phyloP scores from a whole-genome alignment of 169 alveolate species.

The Cryptosporidium canis region DNA sequence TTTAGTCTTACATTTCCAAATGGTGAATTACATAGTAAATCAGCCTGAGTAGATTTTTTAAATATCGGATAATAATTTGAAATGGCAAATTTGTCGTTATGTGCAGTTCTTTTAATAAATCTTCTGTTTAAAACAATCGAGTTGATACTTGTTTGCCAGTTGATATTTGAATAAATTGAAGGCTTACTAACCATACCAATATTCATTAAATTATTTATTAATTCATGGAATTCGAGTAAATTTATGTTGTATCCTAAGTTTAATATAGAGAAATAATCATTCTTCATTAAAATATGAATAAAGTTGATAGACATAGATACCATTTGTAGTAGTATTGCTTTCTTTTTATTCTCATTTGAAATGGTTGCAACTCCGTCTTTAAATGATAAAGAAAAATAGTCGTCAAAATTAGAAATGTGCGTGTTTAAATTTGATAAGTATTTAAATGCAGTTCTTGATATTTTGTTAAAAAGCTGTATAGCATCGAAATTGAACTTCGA shows the following conservation, averaged over 20 bases:
- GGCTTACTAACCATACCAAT: constrained; percentile 21
- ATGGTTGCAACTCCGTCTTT: background rate
- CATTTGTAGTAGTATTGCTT: constrained; percentile 5
- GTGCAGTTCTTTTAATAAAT: constrained; percentile 13
- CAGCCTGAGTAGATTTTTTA: constrained; percentile 23
- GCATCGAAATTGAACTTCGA: background rate
- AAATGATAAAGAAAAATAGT: background rate
- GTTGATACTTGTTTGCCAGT: background rate
- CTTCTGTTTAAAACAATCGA: constrained; percentile 16
- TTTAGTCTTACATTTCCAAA: background rate
- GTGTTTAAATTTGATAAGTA: background rate
- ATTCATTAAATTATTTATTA: background rate
- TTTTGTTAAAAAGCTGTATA: background rate
- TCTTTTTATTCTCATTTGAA: background rate
- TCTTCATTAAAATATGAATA: background rate
- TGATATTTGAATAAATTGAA: background rate
- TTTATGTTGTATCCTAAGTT: background rate
- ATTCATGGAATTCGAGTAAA: background rate
- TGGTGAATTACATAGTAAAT: constrained; percentile 3
- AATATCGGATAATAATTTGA: constrained; percentile 9
- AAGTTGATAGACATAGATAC: constrained; percentile 19
- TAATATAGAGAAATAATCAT: constrained; percentile 1
- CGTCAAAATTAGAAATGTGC: background rate
- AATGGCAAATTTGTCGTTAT: background rate
- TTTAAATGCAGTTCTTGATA: background rate